Evolutionary conservation across 164 flowering plant species (phyloP).

Genomic region (Stephania yunnanensis): DNA sequence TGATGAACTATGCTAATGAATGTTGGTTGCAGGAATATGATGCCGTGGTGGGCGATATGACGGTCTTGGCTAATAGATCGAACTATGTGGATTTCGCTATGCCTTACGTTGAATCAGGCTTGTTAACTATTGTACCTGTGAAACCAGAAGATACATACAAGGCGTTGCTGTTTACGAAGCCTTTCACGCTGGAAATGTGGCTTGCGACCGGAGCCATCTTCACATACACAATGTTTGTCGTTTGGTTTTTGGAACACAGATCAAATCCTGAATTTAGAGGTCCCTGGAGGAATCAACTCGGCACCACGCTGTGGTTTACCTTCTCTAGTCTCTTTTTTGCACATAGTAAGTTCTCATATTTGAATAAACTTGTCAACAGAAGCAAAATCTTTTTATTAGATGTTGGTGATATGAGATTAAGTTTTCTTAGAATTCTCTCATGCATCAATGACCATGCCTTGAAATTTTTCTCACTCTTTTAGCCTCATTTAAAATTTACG

Average conservation of each 20-base stretch:
- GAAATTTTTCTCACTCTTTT: background rate
- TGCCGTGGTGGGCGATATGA: slow-evolving; percentile 47
- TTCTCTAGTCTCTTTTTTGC: slow-evolving; percentile 52
- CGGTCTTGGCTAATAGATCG: slow-evolving; percentile 35
- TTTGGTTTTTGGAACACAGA: slow-evolving; percentile 37
- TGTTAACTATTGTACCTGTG: slow-evolving; percentile 35
- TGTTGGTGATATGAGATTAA: too few species aligned
- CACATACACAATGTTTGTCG: slow-evolving; percentile 28
- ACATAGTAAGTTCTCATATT: slow-evolving; percentile 42
- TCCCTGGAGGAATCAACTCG: slow-evolving; percentile 32
- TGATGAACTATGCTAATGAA: background rate
- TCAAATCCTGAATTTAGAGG: slow-evolving; percentile 44
- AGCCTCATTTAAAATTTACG: too few species aligned
- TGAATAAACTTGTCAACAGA: background rate
- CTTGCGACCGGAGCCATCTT: slow-evolving; percentile 21
- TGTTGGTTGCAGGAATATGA: slow-evolving; percentile 15
- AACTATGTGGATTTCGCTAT: slow-evolving; percentile 43
- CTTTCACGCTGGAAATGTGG: slow-evolving; percentile 55
- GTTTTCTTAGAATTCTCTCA: background rate
- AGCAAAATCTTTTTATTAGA: background rate
- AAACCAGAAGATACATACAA: slow-evolving; percentile 14
- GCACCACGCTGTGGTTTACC: slow-evolving; percentile 49
- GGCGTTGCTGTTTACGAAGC: slow-evolving; percentile 40
- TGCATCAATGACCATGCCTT: background rate
- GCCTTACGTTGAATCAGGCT: slow-evolving; percentile 44